Evolutionary conservation across 2,329 filamentous ascomycete genomes (phyloP), one percentile per base, ranked within the genome.

Genomic region (Rutstroemia sp.): DNA sequence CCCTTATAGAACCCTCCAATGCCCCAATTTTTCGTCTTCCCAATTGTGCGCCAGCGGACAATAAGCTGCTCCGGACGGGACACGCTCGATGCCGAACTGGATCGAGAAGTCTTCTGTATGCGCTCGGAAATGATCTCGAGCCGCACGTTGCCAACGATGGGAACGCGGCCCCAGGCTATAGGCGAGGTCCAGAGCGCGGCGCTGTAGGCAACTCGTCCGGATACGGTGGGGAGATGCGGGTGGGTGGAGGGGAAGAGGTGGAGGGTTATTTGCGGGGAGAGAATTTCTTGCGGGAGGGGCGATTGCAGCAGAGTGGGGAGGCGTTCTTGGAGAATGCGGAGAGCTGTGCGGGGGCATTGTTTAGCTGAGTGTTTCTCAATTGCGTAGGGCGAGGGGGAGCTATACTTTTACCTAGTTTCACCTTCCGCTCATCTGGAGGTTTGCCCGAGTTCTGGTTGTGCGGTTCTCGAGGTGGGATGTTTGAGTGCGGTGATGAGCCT

Each of bases 121-220:
- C 92, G 88, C 75, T 96, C 92, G 12, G 89, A 92, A 17, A 95
- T 73, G 52, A 99, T 94, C 65, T 89, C 84, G 10, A 99, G 80
- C 64, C 84, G 86, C 46, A 96, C 89, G 67, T 96, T 95, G 63
- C 92, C 92, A 34, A 96, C 81, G 19, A 97, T 82, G 2, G 94
- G 94, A 1, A 99, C 80, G 27, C 89, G 84, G 67, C 95, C 95
- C 94, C 94, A 99, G 30, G 92, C 92, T 51, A 99, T 87, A 0
- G 94, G 94, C 0, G 92, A 91, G 0, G 94, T 96, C 92, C 92
- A 97, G 39, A 99, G 77, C 2, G 94, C 94, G 17, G 94, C 92
- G 38, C 88, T 88, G 71, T 99, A 99, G 48, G 90, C 87, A 38
- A 96, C 87, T 48, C 88, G 84, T 52, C 94, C 94, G 27, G 89